Evolutionary conservation across 768 basidiomycete genomes (phyloP).

Genomic region (Lentinus brumalis): DNA sequence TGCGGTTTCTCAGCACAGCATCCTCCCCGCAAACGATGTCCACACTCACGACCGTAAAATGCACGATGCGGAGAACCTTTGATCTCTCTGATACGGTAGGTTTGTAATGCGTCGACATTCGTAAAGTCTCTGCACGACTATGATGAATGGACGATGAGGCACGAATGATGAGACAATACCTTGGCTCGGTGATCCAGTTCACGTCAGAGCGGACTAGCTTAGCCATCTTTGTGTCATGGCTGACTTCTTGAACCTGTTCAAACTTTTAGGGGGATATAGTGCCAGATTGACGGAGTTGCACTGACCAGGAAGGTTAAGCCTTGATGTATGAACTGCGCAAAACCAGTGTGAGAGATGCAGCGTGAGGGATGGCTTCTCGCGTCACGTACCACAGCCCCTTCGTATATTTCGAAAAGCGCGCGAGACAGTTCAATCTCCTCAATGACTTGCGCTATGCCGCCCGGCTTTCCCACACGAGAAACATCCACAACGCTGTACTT

Average conservation of each 20-base stretch:
- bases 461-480: slow-evolving; percentile 41
- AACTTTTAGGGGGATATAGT: neutral
- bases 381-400: slow-evolving; percentile 74
- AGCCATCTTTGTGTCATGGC: slow-evolving; percentile 75
- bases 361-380: neutral
- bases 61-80: slow-evolving; percentile 53
- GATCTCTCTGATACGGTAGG: slow-evolving; percentile 71
- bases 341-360: slow-evolving; percentile 5
- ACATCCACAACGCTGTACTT: slow-evolving; percentile 76
- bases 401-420: slow-evolving; percentile 86
- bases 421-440: slow-evolving; percentile 86
- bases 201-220: slow-evolving; percentile 74
- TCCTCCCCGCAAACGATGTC: slow-evolving; percentile 4
- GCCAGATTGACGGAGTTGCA: slow-evolving; percentile 1
- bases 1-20: slow-evolving; percentile 1
- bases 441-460: slow-evolving; percentile 47
- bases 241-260: slow-evolving; percentile 73
- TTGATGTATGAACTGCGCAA: slow-evolving; percentile 81
- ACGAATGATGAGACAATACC: slow-evolving; percentile 10
- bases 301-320: slow-evolving; percentile 77
- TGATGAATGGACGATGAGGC: too few relatives aligned
- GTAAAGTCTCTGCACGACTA: slow-evolving; percentile 41
- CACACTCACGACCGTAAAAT: slow-evolving; percentile 70
- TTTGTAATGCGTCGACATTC: slow-evolving; percentile 76
- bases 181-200: slow-evolving; percentile 69